Evolutionary conservation across 768 basidiomycete genomes (phyloP), one percentile per base, ranked within the genome.

Genomic region (Pleurotus pulmonarius): DNA sequence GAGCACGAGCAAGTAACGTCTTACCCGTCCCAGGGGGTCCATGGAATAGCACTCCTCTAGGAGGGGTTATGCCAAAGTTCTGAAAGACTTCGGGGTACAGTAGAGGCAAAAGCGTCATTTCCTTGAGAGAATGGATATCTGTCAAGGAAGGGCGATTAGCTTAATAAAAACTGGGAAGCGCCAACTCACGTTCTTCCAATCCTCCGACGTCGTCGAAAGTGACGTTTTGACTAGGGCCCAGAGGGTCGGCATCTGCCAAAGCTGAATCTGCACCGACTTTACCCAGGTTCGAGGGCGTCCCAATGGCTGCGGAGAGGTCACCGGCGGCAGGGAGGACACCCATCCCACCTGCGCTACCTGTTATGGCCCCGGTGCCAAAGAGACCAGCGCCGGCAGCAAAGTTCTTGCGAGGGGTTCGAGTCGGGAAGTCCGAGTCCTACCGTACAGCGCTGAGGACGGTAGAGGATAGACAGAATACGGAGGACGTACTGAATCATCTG

Each of bases 11-110:
- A 13, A 99, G 74, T 0, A 99, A 78, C 0, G 97, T 99, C 72
- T 95, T 95, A 46, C 97, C 97, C 0, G 97, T 99, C n/a, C 97
- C 97, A 0, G 97, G 97, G 8, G 97, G 97, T 13, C 97, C 97
- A 66, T 98, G 96, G 72, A 99, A 97, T 18, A 99, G 75, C 0
- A 99, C 97, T 49, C 97, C 97, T 29, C 97, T 82, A 2, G 97
- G 97, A 41, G 97, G 97, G 0, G 94, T 98, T 39, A 99, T 85
- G 49, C 85, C 87, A 70, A 98, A 96, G 47, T 86, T 85, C 62
- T 95, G 92, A 67, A 98, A 98, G 12, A 99, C 86, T 70, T 99
- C 97, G 0, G 97, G 97, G 67, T 99, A 98, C 20, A 98, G 74
- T 0, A 99, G 75, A 1, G 97, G 97, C 0, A 99, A 80, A 7